A percentile compares a stretch with the other conserved stretches of the same genome.
Conservation (phyloP, 2,329 filamentous ascomycete species). For the Arthrobotrys megalospora region DNA sequence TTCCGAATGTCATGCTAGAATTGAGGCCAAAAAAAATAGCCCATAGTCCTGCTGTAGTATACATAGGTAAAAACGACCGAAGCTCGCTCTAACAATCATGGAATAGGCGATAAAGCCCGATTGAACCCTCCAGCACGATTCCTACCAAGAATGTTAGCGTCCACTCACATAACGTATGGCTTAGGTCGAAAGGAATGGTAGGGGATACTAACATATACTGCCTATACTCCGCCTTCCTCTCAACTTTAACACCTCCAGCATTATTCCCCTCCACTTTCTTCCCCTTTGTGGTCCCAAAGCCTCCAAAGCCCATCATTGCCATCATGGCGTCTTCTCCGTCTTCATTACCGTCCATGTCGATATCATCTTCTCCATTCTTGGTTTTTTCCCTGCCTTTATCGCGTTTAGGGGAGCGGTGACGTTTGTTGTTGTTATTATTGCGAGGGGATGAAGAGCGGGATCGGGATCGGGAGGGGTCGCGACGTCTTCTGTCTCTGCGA, state of each 20-base stretch:
- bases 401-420: slow-evolving; percentile 37
- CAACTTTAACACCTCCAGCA: slow-evolving; percentile 84
- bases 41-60: not conserved
- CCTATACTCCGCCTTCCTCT: slow-evolving; percentile 93
- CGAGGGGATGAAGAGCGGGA: slow-evolving; percentile 39
- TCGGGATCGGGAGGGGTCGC: slow-evolving; percentile 25
- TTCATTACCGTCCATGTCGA: slow-evolving; percentile 72
- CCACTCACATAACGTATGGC: not conserved
- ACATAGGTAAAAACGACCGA: not conserved
- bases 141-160: slow-evolving; percentile 64
- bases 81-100: slow-evolving; percentile 55
- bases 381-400: slow-evolving; percentile 19
- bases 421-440: slow-evolving; percentile 21
- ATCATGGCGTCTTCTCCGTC: slow-evolving; percentile 82
- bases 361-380: slow-evolving; percentile 66
- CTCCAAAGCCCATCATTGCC: slow-evolving; percentile 89
- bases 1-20: too few species aligned
- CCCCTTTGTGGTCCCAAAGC: slow-evolving; percentile 89
- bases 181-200: not conserved
- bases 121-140: slow-evolving; percentile 88
- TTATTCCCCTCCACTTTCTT: slow-evolving; percentile 90
- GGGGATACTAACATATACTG: slow-evolving; percentile 82
- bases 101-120: slow-evolving; percentile 77
- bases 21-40: not conserved
- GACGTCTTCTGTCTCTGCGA: slow-evolving; percentile 35